phyloP scores from a whole-genome alignment of 306 rosid species.

The Hippophae rhamnoides region DNA sequence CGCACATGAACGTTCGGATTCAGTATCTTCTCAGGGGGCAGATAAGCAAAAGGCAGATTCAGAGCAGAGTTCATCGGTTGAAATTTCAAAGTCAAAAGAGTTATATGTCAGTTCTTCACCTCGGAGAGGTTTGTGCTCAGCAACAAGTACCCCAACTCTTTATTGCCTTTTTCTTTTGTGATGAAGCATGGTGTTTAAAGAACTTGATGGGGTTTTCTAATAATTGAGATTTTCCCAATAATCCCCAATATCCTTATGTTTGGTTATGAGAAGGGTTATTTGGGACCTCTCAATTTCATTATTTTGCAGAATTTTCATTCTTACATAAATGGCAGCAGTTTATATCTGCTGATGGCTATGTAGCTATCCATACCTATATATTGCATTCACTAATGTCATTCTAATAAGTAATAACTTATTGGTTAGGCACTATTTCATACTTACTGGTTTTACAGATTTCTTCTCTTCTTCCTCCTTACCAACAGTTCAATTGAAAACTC shows the following conservation, averaged over 20 bases:
- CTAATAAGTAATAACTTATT: background rate
- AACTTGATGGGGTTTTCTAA: background rate
- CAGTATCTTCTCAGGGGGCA: conserved; percentile 20
- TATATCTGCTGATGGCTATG: too few relatives aligned
- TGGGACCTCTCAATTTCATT: too few relatives aligned
- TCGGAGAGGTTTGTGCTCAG: conserved; percentile 35
- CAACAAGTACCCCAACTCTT: conserved; percentile 8
- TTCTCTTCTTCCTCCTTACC: background rate
- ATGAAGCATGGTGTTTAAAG: background rate
- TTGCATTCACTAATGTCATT: too few relatives aligned
- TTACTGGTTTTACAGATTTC: background rate
- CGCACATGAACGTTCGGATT: conserved; percentile 12
- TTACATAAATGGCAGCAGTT: too few relatives aligned
- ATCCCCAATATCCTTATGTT: too few relatives aligned
- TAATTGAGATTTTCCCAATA: too few relatives aligned
- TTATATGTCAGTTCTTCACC: conserved; percentile 28
- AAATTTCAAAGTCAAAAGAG: conserved; percentile 25
- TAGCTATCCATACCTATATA: too few relatives aligned
- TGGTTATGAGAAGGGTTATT: too few relatives aligned
- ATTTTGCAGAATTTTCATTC: too few relatives aligned
- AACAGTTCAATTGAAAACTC: background rate
- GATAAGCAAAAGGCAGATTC: conserved; percentile 17
- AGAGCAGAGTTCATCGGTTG: conserved; percentile 4
- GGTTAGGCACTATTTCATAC: background rate
- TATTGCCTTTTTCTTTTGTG: conserved; percentile 2